phyloP scores from a whole-genome alignment of 805 yeast genomes.

The Candida cerambycidarum region DNA sequence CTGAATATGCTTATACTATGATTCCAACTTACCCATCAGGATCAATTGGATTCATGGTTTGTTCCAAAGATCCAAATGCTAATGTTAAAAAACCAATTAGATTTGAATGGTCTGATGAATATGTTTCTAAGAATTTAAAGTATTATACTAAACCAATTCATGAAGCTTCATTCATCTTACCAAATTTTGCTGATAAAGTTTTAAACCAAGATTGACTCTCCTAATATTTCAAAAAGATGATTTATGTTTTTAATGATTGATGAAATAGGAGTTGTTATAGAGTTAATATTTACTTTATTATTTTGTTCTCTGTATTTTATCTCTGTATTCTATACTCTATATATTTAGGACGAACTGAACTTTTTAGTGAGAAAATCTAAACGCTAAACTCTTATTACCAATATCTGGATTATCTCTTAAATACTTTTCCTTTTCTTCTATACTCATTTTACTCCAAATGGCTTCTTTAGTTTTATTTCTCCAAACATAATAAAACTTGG shows the following conservation, averaged over 20 bases:
- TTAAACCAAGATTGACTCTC: constrained; percentile 30
- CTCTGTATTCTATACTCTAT: not conserved
- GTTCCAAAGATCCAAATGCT: constrained; percentile 69
- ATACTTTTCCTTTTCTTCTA: constrained; percentile 20
- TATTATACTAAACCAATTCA: constrained; percentile 87
- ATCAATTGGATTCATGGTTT: constrained; percentile 97
- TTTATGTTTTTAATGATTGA: constrained; percentile 10
- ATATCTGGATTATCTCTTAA: constrained; percentile 18
- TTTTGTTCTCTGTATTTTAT: not conserved
- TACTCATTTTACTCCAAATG: constrained; percentile 21
- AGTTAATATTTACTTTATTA: not conserved
- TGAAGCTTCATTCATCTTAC: constrained; percentile 85
- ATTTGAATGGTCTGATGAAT: constrained; percentile 52
- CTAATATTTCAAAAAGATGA: constrained; percentile 6
- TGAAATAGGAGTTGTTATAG: constrained; percentile 11
- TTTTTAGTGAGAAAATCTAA: constrained; percentile 23
- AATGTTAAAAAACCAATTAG: constrained; percentile 71
- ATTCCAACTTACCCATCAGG: constrained; percentile 98
- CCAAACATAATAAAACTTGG: constrained; percentile 23
- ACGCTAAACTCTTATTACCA: constrained; percentile 27
- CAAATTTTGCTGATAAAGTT: constrained; percentile 75
- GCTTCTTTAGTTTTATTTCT: constrained; percentile 19
- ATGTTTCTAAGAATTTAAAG: constrained; percentile 64
- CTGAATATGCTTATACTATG: constrained; percentile 85
- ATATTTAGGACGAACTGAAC: too few species aligned